A percentile compares a stretch with the other conserved stretches of the same genome.
phyloP scores from a whole-genome alignment of 192 early-diverging fungal species.

The Mortierella hygrophila region DNA sequence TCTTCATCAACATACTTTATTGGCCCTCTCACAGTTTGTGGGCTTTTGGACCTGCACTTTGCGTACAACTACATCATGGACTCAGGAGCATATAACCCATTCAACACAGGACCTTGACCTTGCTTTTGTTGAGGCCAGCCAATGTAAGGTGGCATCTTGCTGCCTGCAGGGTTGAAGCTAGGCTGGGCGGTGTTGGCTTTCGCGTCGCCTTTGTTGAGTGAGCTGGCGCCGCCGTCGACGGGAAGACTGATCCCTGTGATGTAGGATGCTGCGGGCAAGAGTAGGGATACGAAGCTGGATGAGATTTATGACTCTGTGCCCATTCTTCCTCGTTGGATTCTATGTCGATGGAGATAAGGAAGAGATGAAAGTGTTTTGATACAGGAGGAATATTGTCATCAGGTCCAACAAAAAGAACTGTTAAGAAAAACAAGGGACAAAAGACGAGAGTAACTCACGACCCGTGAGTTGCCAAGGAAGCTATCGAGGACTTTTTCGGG shows the following conservation, averaged over 20 bases:
- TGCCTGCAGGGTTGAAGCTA: slow-evolving; percentile 18
- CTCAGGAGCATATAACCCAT: background rate
- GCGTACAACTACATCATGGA: background rate
- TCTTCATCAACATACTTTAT: background rate
- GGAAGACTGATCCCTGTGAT: slow-evolving; percentile 25
- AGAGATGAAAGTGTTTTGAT: no score
- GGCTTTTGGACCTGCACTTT: background rate
- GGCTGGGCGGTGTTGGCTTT: background rate
- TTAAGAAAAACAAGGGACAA: no score
- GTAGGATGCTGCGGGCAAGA: slow-evolving; percentile 26
- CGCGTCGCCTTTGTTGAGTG: slow-evolving; percentile 12
- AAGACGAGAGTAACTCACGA: slow-evolving; percentile 4
- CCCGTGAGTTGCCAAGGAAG: slow-evolving; percentile 1
- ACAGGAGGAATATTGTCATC: no score
- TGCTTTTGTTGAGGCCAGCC: slow-evolving; percentile 16
- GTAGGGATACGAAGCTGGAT: slow-evolving; percentile 12
- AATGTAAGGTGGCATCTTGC: slow-evolving; percentile 15
- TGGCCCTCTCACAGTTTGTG: background rate
- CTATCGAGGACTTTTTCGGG: slow-evolving; percentile 10
- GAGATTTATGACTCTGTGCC: slow-evolving; percentile 30
- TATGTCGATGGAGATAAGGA: background rate
- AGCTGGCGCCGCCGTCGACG: slow-evolving; percentile 29
- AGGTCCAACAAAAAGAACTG: background rate
- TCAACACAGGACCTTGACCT: background rate
- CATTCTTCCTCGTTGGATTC: slow-evolving; percentile 17